Percentiles rank a stretch among this genome's conserved stretches.
Evolutionary conservation across 768 basidiomycete species (phyloP).

Genomic region (Russula vinacea): DNA sequence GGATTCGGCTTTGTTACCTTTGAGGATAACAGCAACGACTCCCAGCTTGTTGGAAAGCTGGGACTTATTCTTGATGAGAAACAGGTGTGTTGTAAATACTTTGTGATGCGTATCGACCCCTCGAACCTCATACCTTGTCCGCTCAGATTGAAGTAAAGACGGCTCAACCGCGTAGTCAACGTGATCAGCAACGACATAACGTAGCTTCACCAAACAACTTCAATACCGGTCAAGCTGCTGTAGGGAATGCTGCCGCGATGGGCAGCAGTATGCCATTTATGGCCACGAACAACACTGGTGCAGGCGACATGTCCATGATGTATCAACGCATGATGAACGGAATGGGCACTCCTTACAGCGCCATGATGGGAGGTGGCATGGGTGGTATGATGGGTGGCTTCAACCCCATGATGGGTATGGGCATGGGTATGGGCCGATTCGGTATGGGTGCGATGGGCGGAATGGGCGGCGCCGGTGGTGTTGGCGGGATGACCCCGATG

Average conservation of each 20-base stretch:
- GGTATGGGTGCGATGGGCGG: slow-evolving; percentile 32
- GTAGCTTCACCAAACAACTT: slow-evolving; percentile 24
- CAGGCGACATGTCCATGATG: slow-evolving; percentile 42
- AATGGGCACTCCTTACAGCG: slow-evolving; percentile 50
- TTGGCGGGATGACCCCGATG: slow-evolving; percentile 46
- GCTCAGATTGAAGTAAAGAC: slow-evolving; percentile 93
- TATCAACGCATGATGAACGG: slow-evolving; percentile 96
- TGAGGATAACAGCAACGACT: slow-evolving; percentile 85
- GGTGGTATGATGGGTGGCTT: slow-evolving; percentile 28
- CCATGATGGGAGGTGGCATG: slow-evolving; percentile 40
- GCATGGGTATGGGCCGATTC: slow-evolving; percentile 40
- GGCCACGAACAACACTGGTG: slow-evolving; percentile 36
- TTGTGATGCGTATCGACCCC: background rate
- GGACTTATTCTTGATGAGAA: slow-evolving; percentile 85
- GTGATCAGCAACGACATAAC: slow-evolving; percentile 52
- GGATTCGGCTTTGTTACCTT: slow-evolving; percentile 99
- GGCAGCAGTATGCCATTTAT: slow-evolving; percentile 41
- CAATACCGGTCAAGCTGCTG: slow-evolving; percentile 33
- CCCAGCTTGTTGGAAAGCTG: slow-evolving; percentile 84
- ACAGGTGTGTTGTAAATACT: slow-evolving; percentile 52
- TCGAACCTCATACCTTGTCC: background rate
- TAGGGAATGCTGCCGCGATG: slow-evolving; percentile 32
- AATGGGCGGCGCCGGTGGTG: slow-evolving; percentile 52
- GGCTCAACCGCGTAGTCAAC: slow-evolving; percentile 85
- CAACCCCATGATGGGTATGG: slow-evolving; percentile 35